A percentile compares a stretch with the other conserved stretches of the same genome.
Evolutionary conservation across 768 basidiomycete species (phyloP).

Genomic region (Tulasnella sp.): DNA sequence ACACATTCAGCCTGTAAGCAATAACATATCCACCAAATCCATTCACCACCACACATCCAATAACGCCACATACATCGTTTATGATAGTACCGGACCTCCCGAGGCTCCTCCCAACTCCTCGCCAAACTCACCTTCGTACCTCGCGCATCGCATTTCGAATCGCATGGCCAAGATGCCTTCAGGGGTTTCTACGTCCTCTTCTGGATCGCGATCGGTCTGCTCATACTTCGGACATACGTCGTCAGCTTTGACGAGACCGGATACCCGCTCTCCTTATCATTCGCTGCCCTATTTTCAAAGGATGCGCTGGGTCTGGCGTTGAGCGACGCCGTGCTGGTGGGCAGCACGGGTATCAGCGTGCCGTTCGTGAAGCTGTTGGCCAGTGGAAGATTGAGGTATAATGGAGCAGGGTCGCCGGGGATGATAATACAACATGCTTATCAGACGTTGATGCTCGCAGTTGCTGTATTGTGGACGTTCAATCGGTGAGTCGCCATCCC

Average conservation of each 20-base stretch:
- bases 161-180: slow-evolving; percentile 71
- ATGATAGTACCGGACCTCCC: slow-evolving; percentile 38
- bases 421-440: slow-evolving; percentile 66
- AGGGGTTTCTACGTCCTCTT: slow-evolving; percentile 95
- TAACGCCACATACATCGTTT: not conserved
- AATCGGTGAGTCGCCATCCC: slow-evolving; percentile 43
- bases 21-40: not conserved
- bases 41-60: not conserved
- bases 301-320: slow-evolving; percentile 75
- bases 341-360: slow-evolving; percentile 55
- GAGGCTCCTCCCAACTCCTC: slow-evolving; percentile 61
- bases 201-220: slow-evolving; percentile 58
- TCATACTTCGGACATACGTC: slow-evolving; percentile 67
- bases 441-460: slow-evolving; percentile 61
- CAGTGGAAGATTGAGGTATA: slow-evolving; percentile 71
- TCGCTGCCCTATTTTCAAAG: slow-evolving; percentile 78
- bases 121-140: slow-evolving; percentile 81
- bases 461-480: slow-evolving; percentile 82
- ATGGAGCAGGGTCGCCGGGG: slow-evolving; percentile 33
- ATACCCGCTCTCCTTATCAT: slow-evolving; percentile 61
- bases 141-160: slow-evolving; percentile 73
- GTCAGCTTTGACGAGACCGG: slow-evolving; percentile 68
- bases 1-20: slow-evolving; percentile 26
- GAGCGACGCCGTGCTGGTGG: slow-evolving; percentile 72
- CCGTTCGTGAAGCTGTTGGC: slow-evolving; percentile 69